These are phyloP conservation scores for Exophiala sideris DNA, from an alignment of 2,329 filamentous ascomycete species.

Conservation along the genomic window DNA sequence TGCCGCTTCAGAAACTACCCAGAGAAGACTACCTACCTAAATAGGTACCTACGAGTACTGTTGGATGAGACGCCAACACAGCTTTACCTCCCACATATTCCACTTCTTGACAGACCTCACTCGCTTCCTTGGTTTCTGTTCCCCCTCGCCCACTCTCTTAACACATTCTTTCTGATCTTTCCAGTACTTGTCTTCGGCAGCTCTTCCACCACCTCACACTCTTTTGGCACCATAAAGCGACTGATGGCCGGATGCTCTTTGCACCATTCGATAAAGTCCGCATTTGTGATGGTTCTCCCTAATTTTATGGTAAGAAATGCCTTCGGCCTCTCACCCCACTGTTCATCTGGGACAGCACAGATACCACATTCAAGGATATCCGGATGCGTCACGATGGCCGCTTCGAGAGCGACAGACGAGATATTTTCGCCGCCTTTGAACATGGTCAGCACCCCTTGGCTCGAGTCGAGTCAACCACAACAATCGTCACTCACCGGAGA, in stretches of 20 bases:
- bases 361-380: constrained; percentile 88
- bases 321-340: constrained; percentile 96
- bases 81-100: too few species aligned
- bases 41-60: too few species aligned
- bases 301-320: constrained; percentile 81
- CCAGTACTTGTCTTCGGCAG: constrained; percentile 96
- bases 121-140: constrained; percentile 31
- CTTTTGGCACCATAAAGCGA: constrained; percentile 78
- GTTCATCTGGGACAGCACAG: constrained; percentile 77
- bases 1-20: too few species aligned
- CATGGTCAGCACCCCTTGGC: too few species aligned
- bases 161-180: constrained; percentile 91
- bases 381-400: constrained; percentile 83
- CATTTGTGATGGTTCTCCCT: constrained; percentile 58
- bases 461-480: too few species aligned
- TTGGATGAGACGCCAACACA: too few species aligned
- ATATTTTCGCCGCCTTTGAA: constrained; percentile 87
- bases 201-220: constrained; percentile 76
- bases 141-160: constrained; percentile 78
- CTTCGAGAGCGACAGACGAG: constrained; percentile 85
- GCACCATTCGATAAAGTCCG: constrained; percentile 81
- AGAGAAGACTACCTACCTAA: constrained; percentile 1
- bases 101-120: too few species aligned
- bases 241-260: constrained; percentile 76
- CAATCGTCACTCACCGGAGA: constrained; percentile 64